phyloP scores from a whole-genome alignment of 768 basidiomycete genomes.

The Collybia sordida region DNA sequence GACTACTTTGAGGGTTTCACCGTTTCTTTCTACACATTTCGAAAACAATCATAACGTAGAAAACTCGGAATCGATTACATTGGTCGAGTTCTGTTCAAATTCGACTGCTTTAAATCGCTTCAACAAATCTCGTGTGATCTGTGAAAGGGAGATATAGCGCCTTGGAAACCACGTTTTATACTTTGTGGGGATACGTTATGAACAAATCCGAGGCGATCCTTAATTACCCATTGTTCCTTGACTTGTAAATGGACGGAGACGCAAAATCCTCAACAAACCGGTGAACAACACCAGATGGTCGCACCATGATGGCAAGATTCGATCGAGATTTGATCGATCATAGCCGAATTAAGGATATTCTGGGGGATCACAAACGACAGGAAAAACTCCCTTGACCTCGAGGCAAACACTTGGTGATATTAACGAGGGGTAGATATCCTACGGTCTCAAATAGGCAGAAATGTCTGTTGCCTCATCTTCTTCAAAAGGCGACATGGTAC shows the following conservation, averaged over 20 bases:
- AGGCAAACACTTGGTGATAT: slow-evolving; percentile 30
- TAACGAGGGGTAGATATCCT: slow-evolving; percentile 21
- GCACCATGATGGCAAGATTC: slow-evolving; percentile 2
- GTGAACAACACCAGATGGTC: not conserved
- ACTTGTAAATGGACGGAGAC: no score
- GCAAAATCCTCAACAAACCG: not conserved
- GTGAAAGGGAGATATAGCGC: no score
- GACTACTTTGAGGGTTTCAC: no score
- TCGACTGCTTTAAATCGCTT: no score
- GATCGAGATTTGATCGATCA: slow-evolving; percentile 16
- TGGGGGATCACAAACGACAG: slow-evolving; percentile 11
- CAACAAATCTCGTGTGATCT: no score
- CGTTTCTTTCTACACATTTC: no score
- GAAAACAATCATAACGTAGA: no score
- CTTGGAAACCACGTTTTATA: no score
- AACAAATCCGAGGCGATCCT: no score
- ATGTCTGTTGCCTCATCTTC: slow-evolving; percentile 5
- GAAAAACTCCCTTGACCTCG: slow-evolving; percentile 14
- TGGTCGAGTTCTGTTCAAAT: no score
- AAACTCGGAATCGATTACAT: no score
- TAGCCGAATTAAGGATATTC: slow-evolving; percentile 4
- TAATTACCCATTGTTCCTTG: not conserved
- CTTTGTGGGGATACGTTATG: no score
- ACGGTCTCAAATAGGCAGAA: slow-evolving; percentile 23
- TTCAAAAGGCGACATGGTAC: slow-evolving; percentile 20